A percentile compares a stretch with the other conserved stretches of the same genome.
phyloP scores from a whole-genome alignment of 805 yeast species.

The Lachancea mirantina region DNA sequence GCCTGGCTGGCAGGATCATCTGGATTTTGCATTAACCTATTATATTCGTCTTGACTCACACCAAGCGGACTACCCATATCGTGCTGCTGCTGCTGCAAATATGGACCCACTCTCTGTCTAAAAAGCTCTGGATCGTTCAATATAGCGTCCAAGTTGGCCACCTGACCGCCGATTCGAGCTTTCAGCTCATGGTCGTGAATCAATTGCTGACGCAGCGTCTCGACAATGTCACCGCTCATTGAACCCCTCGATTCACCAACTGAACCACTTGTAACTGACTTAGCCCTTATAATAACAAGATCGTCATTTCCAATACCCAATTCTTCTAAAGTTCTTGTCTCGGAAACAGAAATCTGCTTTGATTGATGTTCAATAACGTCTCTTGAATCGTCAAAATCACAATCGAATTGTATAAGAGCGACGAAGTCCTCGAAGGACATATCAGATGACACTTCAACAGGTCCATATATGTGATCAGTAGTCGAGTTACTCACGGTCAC shows the following conservation, averaged over 20 bases:
- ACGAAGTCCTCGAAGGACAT: constrained; percentile 60
- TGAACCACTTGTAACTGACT: constrained; percentile 7
- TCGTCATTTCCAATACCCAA: constrained; percentile 53
- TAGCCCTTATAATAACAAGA: constrained; percentile 39
- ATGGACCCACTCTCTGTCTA: constrained; percentile 33
- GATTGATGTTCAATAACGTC: constrained; percentile 48
- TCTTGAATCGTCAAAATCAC: constrained; percentile 40
- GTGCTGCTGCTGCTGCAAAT: constrained; percentile 27
- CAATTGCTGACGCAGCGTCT: constrained; percentile 43
- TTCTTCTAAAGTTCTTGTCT: constrained; percentile 36
- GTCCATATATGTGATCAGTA: constrained; percentile 41
- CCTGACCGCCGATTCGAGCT: constrained; percentile 31
- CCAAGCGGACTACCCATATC: constrained; percentile 32
- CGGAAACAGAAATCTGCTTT: constrained; percentile 30
- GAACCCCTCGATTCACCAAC: neutral
- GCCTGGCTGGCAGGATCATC: constrained; percentile 64
- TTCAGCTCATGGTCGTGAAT: constrained; percentile 36
- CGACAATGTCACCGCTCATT: constrained; percentile 32
- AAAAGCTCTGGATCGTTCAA: constrained; percentile 45
- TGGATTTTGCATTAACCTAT: constrained; percentile 52
- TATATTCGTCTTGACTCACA: constrained; percentile 42
- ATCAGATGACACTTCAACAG: constrained; percentile 57
- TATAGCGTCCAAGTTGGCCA: constrained; percentile 43
- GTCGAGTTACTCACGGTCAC: constrained; percentile 44
- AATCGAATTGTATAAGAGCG: constrained; percentile 68